A percentile compares a stretch with the other conserved stretches of the same genome.
Evolutionary conservation across 495 filamentous ascomycete genomes (phyloP).

Genomic region (Collariella sp.): DNA sequence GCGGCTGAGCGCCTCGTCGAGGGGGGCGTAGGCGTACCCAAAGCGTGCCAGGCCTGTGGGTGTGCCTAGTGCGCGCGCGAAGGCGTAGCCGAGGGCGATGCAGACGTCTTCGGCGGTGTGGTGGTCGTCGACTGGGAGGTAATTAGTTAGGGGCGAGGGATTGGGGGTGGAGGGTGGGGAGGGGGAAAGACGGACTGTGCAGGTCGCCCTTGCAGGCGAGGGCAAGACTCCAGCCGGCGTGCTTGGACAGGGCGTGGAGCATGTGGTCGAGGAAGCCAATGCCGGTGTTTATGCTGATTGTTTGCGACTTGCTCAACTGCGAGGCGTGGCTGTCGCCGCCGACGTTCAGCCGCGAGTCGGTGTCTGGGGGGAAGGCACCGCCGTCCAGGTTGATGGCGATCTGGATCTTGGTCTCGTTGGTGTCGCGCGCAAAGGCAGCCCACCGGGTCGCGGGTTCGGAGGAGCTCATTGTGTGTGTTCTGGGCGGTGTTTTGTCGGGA

Average conservation of each 20-base stretch:
- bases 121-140: conserved; percentile 80
- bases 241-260: conserved; percentile 93
- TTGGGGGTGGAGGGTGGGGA: neutral
- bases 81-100: conserved; percentile 79
- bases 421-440: conserved; percentile 69
- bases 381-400: conserved; percentile 89
- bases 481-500: neutral
- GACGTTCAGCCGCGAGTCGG: conserved; percentile 33
- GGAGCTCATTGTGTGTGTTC: conserved; percentile 29
- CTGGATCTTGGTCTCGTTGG: conserved; percentile 95
- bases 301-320: conserved; percentile 71
- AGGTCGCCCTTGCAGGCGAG: conserved; percentile 79
- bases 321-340: conserved; percentile 57
- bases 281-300: conserved; percentile 80
- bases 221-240: conserved; percentile 83
- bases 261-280: conserved; percentile 99
- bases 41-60: conserved; percentile 79
- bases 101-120: conserved; percentile 95
- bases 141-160: neutral
- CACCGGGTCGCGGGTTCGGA: conserved; percentile 45
- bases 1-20: conserved; percentile 90
- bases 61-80: conserved; percentile 64
- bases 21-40: conserved; percentile 80
- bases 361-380: conserved; percentile 61
- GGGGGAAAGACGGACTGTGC: conserved; percentile 55